phyloP scores from a whole-genome alignment of 768 basidiomycete genomes.

The Hygrocybe punicea region DNA sequence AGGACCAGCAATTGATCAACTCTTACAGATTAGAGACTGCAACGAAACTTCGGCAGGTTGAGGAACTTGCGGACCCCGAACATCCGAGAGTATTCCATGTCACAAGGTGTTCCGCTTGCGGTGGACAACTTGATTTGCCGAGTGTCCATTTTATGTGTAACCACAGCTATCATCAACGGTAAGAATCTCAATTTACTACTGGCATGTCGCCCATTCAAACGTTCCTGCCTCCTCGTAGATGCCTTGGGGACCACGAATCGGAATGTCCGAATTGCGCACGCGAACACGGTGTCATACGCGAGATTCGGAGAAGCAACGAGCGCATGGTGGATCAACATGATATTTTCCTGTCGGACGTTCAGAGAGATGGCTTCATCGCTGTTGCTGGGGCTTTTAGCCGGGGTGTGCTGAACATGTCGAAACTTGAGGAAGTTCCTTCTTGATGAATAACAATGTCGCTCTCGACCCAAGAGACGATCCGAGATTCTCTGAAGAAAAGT shows the following conservation, averaged over 20 bases:
- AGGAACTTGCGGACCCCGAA: slow-evolving; percentile 72
- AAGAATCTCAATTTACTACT: slow-evolving; percentile 15
- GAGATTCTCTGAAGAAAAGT: not conserved
- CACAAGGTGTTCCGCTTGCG: slow-evolving; percentile 86
- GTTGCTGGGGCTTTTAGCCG: slow-evolving; percentile 68
- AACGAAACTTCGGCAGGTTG: slow-evolving; percentile 75
- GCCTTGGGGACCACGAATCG: slow-evolving; percentile 82
- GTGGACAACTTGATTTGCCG: slow-evolving; percentile 87
- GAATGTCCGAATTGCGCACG: slow-evolving; percentile 89
- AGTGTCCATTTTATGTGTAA: slow-evolving; percentile 97
- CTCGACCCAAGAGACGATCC: no score
- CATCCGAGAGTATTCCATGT: slow-evolving; percentile 90
- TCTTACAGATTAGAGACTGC: slow-evolving; percentile 86
- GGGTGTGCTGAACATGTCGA: slow-evolving; percentile 53
- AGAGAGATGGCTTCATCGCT: slow-evolving; percentile 67
- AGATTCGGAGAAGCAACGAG: slow-evolving; percentile 85
- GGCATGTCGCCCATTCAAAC: not conserved
- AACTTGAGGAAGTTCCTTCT: slow-evolving; percentile 31
- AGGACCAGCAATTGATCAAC: slow-evolving; percentile 85
- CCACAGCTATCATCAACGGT: slow-evolving; percentile 96
- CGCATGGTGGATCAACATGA: slow-evolving; percentile 79
- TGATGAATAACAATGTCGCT: no score
- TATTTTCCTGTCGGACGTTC: slow-evolving; percentile 71
- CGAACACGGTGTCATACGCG: slow-evolving; percentile 83
- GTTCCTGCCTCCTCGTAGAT: slow-evolving; percentile 45